Base-by-base conservation (phyloP, 1,139 yeast genomes). In the Blastobotrys raffinosifermentans region DNA sequence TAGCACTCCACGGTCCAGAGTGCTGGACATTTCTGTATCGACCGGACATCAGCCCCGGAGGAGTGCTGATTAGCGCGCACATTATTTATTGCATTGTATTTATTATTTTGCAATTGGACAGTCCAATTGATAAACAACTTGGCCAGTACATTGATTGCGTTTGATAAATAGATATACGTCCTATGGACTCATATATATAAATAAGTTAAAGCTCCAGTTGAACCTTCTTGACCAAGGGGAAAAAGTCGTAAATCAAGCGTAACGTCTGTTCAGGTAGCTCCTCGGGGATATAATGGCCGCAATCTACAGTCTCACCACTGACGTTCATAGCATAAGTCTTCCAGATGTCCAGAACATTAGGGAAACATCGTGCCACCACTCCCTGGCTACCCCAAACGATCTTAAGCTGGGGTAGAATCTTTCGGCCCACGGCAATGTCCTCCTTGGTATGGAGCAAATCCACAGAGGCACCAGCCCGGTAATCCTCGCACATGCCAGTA, bases 21-120 rank as follows among this genome's bases (percentile, higher is more conserved):
- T 52, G 23, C 32, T 51, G 29, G 53, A 52, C 35, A 45, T 51
- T n/a, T 43, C 55, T 10, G 51, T 46, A 21, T 39, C 52, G 13
- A 43, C 40, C 10, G 43, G 41, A 18, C 46, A 43, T 32, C 32
- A 25, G 26, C 20, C 26, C 17, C 14, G 31, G 19, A 10, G 11
- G 27, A 17, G 17, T 9, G 11, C 32, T 19, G 19, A 29, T 22
- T 11, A 29, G 22, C 34, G 17, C 29, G 14, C 14, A 9, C 20
- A 16, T 11, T 8, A 32, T n/a, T n/a, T n/a, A n/a, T n/a, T n/a
- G n/a, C n/a, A n/a, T n/a, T n/a, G n/a, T n/a, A n/a, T n/a, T n/a
- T n/a, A n/a, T n/a, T n/a, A n/a, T n/a, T n/a, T n/a, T n/a, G n/a
- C n/a, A n/a, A n/a, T n/a, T n/a, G n/a, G n/a, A n/a, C n/a, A n/a